phyloP scores from a whole-genome alignment of 805 yeast genomes.

The Suhomyces xylopsoci region DNA sequence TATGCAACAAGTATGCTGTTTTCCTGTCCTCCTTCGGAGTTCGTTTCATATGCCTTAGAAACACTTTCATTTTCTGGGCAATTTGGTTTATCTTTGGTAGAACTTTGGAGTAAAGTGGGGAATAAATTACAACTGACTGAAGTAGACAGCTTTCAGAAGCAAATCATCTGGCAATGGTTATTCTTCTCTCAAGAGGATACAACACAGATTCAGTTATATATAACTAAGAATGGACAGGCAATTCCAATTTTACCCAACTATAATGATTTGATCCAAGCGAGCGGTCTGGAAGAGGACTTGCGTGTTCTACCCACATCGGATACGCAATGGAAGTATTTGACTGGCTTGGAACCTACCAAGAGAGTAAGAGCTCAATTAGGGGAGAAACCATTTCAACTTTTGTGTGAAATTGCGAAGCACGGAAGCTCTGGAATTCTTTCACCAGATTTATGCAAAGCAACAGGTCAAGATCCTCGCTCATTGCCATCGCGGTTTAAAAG shows the following conservation, averaged over 20 bases:
- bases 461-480: slow-evolving; percentile 72
- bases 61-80: slow-evolving; percentile 33
- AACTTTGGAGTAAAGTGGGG: slow-evolving; percentile 25
- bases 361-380: slow-evolving; percentile 54
- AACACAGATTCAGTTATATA: slow-evolving; percentile 9
- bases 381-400: slow-evolving; percentile 48
- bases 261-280: slow-evolving; percentile 12
- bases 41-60: slow-evolving; percentile 23
- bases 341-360: slow-evolving; percentile 47
- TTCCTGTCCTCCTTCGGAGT: slow-evolving; percentile 16
- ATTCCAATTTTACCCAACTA: slow-evolving; percentile 17
- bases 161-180: slow-evolving; percentile 40
- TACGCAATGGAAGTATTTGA: slow-evolving; percentile 54
- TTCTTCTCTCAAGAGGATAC: slow-evolving; percentile 20
- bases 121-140: slow-evolving; percentile 15
- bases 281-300: slow-evolving; percentile 15
- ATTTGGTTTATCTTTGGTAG: slow-evolving; percentile 24
- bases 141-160: slow-evolving; percentile 36
- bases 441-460: slow-evolving; percentile 49
- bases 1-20: slow-evolving; percentile 12
- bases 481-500: slow-evolving; percentile 59
- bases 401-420: slow-evolving; percentile 58
- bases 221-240: slow-evolving; percentile 12
- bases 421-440: slow-evolving; percentile 59
- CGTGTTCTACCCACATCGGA: slow-evolving; percentile 46